Percentiles rank a stretch among this genome's conserved stretches.
Evolutionary conservation across 805 yeast species (phyloP).

Genomic region (Isabelozyma gotoi): DNA sequence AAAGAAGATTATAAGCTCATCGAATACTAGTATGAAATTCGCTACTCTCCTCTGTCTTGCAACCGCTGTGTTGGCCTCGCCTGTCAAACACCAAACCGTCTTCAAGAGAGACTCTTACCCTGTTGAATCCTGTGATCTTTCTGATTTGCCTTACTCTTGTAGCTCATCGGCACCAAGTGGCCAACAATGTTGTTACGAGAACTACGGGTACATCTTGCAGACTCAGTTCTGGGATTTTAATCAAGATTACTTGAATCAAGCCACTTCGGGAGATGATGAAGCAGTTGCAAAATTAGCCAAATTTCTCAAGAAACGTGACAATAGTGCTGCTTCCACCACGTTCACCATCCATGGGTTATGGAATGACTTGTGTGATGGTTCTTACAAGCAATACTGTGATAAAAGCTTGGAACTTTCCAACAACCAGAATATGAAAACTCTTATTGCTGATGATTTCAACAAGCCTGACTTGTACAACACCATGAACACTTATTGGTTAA

Average conservation of each 20-base stretch:
- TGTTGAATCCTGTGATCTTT: background rate
- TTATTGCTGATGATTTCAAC: constrained; percentile 33
- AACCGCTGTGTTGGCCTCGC: background rate
- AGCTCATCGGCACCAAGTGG: constrained; percentile 12
- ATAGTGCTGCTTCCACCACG: constrained; percentile 47
- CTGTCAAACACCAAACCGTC: background rate
- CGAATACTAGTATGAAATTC: background rate
- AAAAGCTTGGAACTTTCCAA: constrained; percentile 51
- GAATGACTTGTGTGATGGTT: constrained; percentile 88
- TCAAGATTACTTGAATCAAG: constrained; percentile 34
- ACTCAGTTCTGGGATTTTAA: constrained; percentile 93
- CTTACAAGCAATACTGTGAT: constrained; percentile 79
- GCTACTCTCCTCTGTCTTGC: background rate
- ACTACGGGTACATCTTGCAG: constrained; percentile 76
- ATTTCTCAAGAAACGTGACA: background rate
- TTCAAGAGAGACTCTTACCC: background rate
- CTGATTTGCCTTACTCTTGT: background rate
- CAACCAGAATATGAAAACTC: constrained; percentile 42
- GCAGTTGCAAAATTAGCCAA: background rate
- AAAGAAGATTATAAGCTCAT: background rate
- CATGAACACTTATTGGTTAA: constrained; percentile 71
- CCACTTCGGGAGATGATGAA: background rate
- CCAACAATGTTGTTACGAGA: constrained; percentile 74
- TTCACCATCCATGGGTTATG: constrained; percentile 86
- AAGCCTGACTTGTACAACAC: constrained; percentile 54